Base-by-base conservation (phyloP, 2,329 filamentous ascomycete species). In the Colletotrichum euphorbiae region DNA sequence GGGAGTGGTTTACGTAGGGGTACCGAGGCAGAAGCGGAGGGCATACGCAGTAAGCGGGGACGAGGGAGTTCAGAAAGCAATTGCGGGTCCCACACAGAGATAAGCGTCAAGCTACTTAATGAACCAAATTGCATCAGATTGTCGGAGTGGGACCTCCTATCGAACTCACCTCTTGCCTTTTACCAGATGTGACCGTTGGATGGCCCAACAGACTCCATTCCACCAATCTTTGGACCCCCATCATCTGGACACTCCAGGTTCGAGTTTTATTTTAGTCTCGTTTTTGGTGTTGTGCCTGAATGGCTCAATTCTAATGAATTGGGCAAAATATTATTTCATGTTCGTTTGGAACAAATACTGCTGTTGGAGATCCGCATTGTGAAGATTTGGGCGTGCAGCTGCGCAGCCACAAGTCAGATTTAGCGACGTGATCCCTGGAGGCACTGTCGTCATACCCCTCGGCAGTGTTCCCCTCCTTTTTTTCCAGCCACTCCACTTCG, bases 91-190 rank as follows among this genome's bases (percentile, higher is more conserved):
- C 1, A 3, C 3, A 9, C 28, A 7, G 28, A n/a, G 17, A 3
- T 13, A 3, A 17, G 1, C 2, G 7, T 12, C 24, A 19, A 21
- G 52, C 40, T 61, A 74, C 73, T 75, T 78, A 71, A 12, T 0
- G 0, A 11, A 3, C 1, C 38, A 33, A 28, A 11, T 0, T 1
- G 2, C 0, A 7, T 3, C 1, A 0, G 0, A 51, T 1, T 36
- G 19, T 74, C 82, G 84, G 85, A 86, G 85, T 87, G 85, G 83
- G 84, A 87, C 84, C 84, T 82, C 79, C 84, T 87, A 87, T 80
- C 79, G 85, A 88, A 89, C 84, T 84, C 85, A 87, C 85, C 85
- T 87, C 85, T 89, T 89, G 86, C 85, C 85, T 87, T 89, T 89
- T 89, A 89, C 87, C 87, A 89, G 87, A 89, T 86, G 86, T 88